phyloP scores from a whole-genome alignment of 495 filamentous ascomycete species.

The Aspergillus sclerotiicarbonarius region DNA sequence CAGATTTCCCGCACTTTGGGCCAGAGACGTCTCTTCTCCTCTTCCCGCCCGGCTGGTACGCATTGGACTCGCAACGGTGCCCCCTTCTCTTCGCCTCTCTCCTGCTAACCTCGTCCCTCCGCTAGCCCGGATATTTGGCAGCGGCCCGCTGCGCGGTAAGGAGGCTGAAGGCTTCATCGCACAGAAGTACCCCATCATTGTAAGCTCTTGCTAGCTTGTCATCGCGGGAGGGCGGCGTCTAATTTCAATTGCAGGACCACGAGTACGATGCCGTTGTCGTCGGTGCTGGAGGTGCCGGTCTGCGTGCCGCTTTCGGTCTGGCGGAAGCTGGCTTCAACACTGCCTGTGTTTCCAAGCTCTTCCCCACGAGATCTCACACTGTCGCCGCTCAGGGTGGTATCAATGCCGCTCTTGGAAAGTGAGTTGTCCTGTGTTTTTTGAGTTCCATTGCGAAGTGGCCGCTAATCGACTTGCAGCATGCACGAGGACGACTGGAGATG shows the following conservation, averaged over 20 bases:
- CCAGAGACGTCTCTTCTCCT: slow-evolving; percentile 77
- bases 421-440: no score
- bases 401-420: slow-evolving; percentile 85
- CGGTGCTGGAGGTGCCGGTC: slow-evolving; percentile 88
- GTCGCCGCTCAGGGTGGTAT: slow-evolving; percentile 80
- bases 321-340: slow-evolving; percentile 98
- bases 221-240: slow-evolving; percentile 19
- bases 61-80: slow-evolving; percentile 21
- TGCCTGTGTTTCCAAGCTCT: slow-evolving; percentile 96
- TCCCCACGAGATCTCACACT: slow-evolving; percentile 93
- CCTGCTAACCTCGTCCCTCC: slow-evolving; percentile 35
- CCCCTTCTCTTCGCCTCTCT: slow-evolving; percentile 11
- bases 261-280: slow-evolving; percentile 90
- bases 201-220: slow-evolving; percentile 47
- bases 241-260: slow-evolving; percentile 54
- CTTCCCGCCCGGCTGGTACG: slow-evolving; percentile 77
- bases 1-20: slow-evolving; percentile 48
- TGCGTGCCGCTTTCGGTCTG: slow-evolving; percentile 93
- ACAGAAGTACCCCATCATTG: slow-evolving; percentile 87
- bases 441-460: no score
- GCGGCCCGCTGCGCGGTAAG: slow-evolving; percentile 82
- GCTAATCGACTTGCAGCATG: slow-evolving; percentile 52
- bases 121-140: slow-evolving; percentile 75
- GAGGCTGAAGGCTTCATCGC: slow-evolving; percentile 81
- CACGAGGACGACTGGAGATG: slow-evolving; percentile 95